A percentile compares a stretch with the other conserved stretches of the same genome.
These are phyloP conservation scores for Venturia asperata DNA, from an alignment of 2,329 filamentous ascomycete genomes.

Conservation along the genomic window DNA sequence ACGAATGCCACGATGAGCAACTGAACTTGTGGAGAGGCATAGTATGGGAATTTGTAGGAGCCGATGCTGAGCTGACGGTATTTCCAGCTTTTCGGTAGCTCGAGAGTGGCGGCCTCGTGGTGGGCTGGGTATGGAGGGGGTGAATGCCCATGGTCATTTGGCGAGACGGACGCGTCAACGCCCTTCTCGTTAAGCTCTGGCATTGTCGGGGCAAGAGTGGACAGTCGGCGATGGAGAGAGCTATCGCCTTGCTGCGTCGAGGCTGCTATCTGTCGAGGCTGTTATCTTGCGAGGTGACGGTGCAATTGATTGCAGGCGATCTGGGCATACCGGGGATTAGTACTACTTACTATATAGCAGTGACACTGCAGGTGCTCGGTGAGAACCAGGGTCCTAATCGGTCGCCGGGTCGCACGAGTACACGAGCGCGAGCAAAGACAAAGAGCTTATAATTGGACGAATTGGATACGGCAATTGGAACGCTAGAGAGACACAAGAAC, in stretches of 20 bases:
- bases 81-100: constrained; percentile 41
- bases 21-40: constrained; percentile 44
- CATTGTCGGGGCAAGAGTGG: constrained; percentile 15
- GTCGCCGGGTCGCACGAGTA: not conserved
- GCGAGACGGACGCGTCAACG: not conserved
- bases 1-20: constrained; percentile 45
- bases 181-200: constrained; percentile 23
- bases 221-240: not conserved
- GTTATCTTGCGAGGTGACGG: not conserved
- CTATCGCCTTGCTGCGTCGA: no score
- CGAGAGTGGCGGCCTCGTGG: constrained; percentile 25
- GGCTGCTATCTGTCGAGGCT: not conserved
- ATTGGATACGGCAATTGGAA: no score
- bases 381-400: constrained; percentile 6
- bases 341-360: not conserved
- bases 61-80: constrained; percentile 39
- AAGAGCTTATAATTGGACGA: not conserved
- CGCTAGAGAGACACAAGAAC: constrained; percentile 1
- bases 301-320: not conserved
- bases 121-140: not conserved
- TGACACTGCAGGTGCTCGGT: not conserved
- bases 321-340: not conserved
- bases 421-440: not conserved
- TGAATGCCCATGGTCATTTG: not conserved
- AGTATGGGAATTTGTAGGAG: constrained; percentile 40